Conservation (phyloP, 2,329 filamentous ascomycete genomes). For the Aspergillus cejpii region DNA sequence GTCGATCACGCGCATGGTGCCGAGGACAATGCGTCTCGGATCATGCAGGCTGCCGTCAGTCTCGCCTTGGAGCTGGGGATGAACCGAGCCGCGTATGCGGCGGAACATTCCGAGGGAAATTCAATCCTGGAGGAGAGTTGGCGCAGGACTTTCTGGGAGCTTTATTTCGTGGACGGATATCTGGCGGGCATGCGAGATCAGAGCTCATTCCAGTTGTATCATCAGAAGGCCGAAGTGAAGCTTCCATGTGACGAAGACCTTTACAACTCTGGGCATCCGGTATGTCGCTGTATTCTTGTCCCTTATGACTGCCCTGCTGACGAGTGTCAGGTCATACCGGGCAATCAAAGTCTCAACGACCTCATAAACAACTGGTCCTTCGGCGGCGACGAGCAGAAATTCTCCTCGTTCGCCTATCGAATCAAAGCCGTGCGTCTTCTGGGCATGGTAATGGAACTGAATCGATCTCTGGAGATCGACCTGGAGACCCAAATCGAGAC, state of each 20-base stretch:
- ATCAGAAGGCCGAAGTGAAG: slow-evolving; percentile 55
- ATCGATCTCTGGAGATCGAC: slow-evolving; percentile 16
- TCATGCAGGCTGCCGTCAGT: slow-evolving; percentile 57
- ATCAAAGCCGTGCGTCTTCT: slow-evolving; percentile 69
- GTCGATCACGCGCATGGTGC: slow-evolving; percentile 24
- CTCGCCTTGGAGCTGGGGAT: slow-evolving; percentile 67
- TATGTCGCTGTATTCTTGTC: slow-evolving; percentile 3
- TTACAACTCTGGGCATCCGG: slow-evolving; percentile 18
- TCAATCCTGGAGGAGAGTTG: slow-evolving; percentile 69
- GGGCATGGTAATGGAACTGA: slow-evolving; percentile 56
- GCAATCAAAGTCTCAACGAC: slow-evolving; percentile 47
- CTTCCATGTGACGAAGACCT: slow-evolving; percentile 70
- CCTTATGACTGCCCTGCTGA: neutral
- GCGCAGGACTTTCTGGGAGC: slow-evolving; percentile 79
- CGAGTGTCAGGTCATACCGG: slow-evolving; percentile 47
- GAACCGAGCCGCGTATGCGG: slow-evolving; percentile 55
- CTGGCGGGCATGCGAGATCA: slow-evolving; percentile 57
- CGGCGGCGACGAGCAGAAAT: slow-evolving; percentile 53
- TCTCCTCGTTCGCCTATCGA: slow-evolving; percentile 74
- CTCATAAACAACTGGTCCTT: slow-evolving; percentile 57
- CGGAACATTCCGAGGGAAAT: slow-evolving; percentile 43
- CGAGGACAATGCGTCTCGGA: slow-evolving; percentile 18
- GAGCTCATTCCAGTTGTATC: slow-evolving; percentile 12
- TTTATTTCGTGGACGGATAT: slow-evolving; percentile 69
- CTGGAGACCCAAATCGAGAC: slow-evolving; percentile 37